A percentile compares a stretch with the other conserved stretches of the same genome.
phyloP scores from a whole-genome alignment of 2,329 filamentous ascomycete species.

The Penicillium sp. region DNA sequence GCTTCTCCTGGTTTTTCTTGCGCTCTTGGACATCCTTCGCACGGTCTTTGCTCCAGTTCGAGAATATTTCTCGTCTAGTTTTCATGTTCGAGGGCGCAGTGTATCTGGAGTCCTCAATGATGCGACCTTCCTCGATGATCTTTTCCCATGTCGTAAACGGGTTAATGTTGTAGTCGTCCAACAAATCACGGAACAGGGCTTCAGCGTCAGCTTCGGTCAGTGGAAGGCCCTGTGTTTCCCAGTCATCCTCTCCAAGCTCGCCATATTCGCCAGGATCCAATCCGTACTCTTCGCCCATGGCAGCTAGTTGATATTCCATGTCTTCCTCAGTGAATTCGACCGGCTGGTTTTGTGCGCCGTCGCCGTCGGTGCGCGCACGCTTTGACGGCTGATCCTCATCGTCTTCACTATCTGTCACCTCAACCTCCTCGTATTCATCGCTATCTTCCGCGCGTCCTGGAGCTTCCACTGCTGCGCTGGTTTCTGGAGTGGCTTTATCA shows the following conservation, averaged over 20 bases:
- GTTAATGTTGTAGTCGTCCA: slow-evolving; percentile 78
- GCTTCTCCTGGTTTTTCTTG: slow-evolving; percentile 73
- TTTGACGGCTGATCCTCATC: slow-evolving; percentile 54
- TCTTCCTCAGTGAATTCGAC: slow-evolving; percentile 92
- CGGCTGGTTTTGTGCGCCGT: slow-evolving; percentile 46
- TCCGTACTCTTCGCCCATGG: slow-evolving; percentile 84
- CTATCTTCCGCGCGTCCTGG: slow-evolving; percentile 53
- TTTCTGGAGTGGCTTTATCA: slow-evolving; percentile 1
- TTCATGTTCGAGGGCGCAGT: slow-evolving; percentile 80
- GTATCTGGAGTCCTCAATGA: slow-evolving; percentile 85
- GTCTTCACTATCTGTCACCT: slow-evolving; percentile 64
- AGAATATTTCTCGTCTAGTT: slow-evolving; percentile 76
- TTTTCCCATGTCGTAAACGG: slow-evolving; percentile 93
- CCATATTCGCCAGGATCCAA: slow-evolving; percentile 76
- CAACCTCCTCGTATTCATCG: slow-evolving; percentile 74
- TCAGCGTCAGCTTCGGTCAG: slow-evolving; percentile 75
- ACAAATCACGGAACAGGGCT: slow-evolving; percentile 78
- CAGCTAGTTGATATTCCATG: slow-evolving; percentile 85
- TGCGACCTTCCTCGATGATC: slow-evolving; percentile 74
- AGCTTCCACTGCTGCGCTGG: slow-evolving; percentile 27
- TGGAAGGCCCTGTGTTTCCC: slow-evolving; percentile 68
- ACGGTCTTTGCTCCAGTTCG: slow-evolving; percentile 76
- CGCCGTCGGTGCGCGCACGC: slow-evolving; percentile 55
- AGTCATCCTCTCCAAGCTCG: slow-evolving; percentile 56
- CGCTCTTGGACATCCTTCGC: slow-evolving; percentile 72